A percentile compares a stretch with the other conserved stretches of the same genome.
Conservation (phyloP, 352 stramenopile genomes). For the Phytopythium sindhum region DNA sequence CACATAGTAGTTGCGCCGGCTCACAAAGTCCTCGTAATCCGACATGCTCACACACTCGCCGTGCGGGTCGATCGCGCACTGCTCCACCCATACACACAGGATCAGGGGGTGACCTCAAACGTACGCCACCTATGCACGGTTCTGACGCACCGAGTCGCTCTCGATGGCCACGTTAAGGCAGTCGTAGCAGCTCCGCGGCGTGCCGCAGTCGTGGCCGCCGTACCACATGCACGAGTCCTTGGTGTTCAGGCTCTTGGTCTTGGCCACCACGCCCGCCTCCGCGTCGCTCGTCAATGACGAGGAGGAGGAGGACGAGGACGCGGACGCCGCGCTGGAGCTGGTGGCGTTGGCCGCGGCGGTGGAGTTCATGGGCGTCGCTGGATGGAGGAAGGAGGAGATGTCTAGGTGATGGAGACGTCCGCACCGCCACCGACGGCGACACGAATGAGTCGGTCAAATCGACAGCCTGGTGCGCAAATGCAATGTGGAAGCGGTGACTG, state of each 20-base stretch:
- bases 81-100: slow-evolving; percentile 3
- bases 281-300: background rate
- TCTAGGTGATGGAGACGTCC: background rate
- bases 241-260: slow-evolving; percentile 15
- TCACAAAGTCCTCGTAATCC: slow-evolving; percentile 26
- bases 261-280: slow-evolving; percentile 5
- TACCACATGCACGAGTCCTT: slow-evolving; percentile 37
- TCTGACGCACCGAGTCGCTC: slow-evolving; percentile 16
- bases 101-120: too few species aligned
- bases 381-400: background rate
- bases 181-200: slow-evolving; percentile 29
- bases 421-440: too few species aligned
- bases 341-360: background rate
- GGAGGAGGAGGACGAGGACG: slow-evolving; percentile 2
- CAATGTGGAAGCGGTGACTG: background rate
- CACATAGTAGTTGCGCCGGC: slow-evolving; percentile 41
- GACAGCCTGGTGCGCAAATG: too few species aligned
- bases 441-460: too few species aligned
- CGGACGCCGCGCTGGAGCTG: background rate
- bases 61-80: slow-evolving; percentile 29
- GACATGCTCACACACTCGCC: slow-evolving; percentile 37
- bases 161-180: slow-evolving; percentile 33
- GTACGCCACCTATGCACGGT: background rate
- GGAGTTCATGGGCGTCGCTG: background rate
- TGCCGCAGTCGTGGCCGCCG: slow-evolving; percentile 19